Evolutionary conservation across 495 filamentous ascomycete genomes (phyloP), one percentile per base, ranked within the genome.

Genomic region (Neurospora sp.): DNA sequence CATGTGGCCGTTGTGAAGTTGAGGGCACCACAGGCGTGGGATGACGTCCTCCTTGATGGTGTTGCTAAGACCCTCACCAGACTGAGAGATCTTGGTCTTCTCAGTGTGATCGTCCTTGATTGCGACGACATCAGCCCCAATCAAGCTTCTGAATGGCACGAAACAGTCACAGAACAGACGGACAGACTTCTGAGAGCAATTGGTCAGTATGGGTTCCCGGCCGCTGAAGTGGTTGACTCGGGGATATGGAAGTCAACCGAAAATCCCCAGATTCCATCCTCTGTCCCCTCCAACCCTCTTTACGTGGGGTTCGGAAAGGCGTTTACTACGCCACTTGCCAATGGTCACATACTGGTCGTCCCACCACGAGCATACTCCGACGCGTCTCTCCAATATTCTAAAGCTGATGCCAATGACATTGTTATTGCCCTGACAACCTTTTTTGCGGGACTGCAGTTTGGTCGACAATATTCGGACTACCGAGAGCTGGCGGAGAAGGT

Each of bases 1-100:
- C 94, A 98, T 80, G 83, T 97, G 40, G 94, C 96, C 12, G 80
- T 99, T 73, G 90, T 99, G 71, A 97, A 97, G 79, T 86, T 98
- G 62, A 88, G 91, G 46, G 87, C 86, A 35, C 91, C 92, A 5
- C 90, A 96, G 77, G 79, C 80, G 1, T 85, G 96, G 70, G 86
- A 91, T 77, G 88, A 94, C 71, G 80, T 82, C 8, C 91, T 88
- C 0, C 77, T 98, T 2, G 77, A 89, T 70, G 96, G 94, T 0
- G 88, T 98, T 70, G 93, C 91, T 0, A 90, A 89, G 75, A 98
- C 96, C 0, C 81, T 99, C 23, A 89, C 90, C 11, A 94, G 97
- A 78, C 89, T 99, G 8, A 86, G 88, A 37, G 88, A 90, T 69
- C 85, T 99, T 37, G 96, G 96, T 18, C 85, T 98, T 77, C 87